These are phyloP conservation scores for Fusarium xyrophilum DNA, from an alignment of 2,329 filamentous ascomycete genomes.

Conservation along the genomic window DNA sequence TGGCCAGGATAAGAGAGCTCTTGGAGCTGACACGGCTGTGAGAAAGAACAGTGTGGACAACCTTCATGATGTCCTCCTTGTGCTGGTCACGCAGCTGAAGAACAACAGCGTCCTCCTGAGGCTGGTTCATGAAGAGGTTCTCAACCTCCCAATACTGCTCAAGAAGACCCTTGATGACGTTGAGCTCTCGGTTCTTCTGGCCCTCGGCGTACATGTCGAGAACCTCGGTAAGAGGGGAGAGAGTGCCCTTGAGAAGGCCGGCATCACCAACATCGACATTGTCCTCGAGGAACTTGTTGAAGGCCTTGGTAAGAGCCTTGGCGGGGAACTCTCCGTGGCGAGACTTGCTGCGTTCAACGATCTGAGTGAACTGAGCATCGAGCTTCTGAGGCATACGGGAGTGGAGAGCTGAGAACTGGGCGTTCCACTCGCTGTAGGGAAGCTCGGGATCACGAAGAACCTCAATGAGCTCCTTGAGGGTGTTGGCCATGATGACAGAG, in stretches of 20 bases:
- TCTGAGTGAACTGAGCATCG: constrained; percentile 79
- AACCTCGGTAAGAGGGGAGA: constrained; percentile 79
- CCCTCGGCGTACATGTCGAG: constrained; percentile 84
- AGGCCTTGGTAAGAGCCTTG: constrained; percentile 82
- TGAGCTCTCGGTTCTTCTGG: constrained; percentile 88
- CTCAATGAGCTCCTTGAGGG: constrained; percentile 86
- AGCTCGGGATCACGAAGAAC: constrained; percentile 89
- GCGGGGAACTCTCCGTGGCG: constrained; percentile 89
- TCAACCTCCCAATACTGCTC: constrained; percentile 84
- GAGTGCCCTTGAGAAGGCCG: constrained; percentile 72
- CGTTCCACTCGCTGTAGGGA: constrained; percentile 95
- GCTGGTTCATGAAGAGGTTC: constrained; percentile 83
- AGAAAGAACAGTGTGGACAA: constrained; percentile 89
- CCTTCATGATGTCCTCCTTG: constrained; percentile 86
- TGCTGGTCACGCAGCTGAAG: constrained; percentile 94
- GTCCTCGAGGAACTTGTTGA: constrained; percentile 88
- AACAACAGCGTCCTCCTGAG: constrained; percentile 92
- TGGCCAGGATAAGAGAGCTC: constrained; percentile 90
- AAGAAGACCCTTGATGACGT: constrained; percentile 79
- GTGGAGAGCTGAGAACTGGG: constrained; percentile 95
- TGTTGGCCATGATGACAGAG: constrained; percentile 90
- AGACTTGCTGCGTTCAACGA: constrained; percentile 81
- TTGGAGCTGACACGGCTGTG: constrained; percentile 92
- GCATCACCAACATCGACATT: constrained; percentile 77
- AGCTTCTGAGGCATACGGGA: constrained; percentile 96